Percentiles rank a stretch among this genome's conserved stretches.
Evolutionary conservation across 495 filamentous ascomycete species (phyloP).

Genomic region (Penicillium diatomitis): DNA sequence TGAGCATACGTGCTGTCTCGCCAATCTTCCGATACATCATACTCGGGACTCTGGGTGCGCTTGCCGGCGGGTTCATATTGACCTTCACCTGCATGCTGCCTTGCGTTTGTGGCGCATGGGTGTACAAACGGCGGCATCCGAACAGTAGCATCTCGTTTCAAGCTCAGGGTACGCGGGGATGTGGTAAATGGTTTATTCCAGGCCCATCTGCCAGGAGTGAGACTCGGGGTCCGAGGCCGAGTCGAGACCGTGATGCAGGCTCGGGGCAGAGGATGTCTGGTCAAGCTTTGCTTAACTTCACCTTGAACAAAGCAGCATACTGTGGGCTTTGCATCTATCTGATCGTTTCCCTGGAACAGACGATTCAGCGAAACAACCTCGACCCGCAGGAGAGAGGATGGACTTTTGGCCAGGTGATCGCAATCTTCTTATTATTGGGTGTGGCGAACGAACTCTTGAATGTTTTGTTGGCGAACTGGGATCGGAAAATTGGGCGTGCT

Average conservation of each 20-base stretch:
- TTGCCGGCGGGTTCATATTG: constrained; percentile 2
- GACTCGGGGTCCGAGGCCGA: too few relatives aligned
- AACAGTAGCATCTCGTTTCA: neutral
- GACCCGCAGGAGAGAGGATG: constrained; percentile 9
- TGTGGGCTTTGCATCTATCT: constrained; percentile 9
- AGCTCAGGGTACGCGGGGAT: neutral
- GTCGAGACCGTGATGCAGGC: too few relatives aligned
- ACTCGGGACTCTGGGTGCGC: constrained; percentile 3
- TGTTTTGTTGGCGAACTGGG: constrained; percentile 12
- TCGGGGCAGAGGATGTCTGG: neutral
- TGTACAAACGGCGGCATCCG: neutral
- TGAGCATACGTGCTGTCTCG: constrained; percentile 10
- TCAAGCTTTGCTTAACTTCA: constrained; percentile 4
- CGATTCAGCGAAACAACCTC: constrained; percentile 7
- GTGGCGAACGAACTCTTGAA: constrained; percentile 13
- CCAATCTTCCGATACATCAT: constrained; percentile 13
- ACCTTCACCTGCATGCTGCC: constrained; percentile 8
- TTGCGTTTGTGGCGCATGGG: constrained; percentile 4
- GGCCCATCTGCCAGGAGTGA: too few relatives aligned
- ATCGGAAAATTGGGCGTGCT: constrained; percentile 2
- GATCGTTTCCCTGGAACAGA: constrained; percentile 16
- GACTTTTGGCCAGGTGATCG: constrained; percentile 14
- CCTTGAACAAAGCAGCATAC: constrained; percentile 8
- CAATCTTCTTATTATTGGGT: constrained; percentile 12
- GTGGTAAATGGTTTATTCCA: constrained; percentile 2